Evolutionary conservation across 257 asterid species (phyloP).

Genomic region (Salvia rosmarinus): DNA sequence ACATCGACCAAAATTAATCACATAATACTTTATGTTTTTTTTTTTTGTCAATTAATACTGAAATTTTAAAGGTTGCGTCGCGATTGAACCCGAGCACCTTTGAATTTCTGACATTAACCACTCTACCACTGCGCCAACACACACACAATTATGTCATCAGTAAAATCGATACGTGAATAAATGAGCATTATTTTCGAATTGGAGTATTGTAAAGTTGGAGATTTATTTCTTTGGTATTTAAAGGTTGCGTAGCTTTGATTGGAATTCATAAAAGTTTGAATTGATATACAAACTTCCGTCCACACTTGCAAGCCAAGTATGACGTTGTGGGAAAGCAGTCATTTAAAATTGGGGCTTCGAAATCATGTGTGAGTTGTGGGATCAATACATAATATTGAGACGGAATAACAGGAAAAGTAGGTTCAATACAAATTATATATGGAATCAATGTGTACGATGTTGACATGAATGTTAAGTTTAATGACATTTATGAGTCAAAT

Average conservation of each 20-base stretch:
- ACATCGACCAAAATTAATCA: background rate
- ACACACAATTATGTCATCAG: background rate
- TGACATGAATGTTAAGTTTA: too few relatives aligned
- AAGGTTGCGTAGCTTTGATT: background rate
- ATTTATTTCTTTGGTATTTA: background rate
- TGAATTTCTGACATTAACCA: too few relatives aligned
- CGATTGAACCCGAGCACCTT: too few relatives aligned
- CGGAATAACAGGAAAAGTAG: background rate
- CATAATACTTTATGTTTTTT: too few relatives aligned
- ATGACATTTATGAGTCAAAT: background rate
- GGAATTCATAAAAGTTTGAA: background rate
- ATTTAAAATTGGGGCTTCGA: background rate
- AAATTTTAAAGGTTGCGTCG: too few relatives aligned
- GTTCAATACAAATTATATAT: background rate
- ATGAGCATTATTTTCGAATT: background rate
- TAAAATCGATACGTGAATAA: background rate
- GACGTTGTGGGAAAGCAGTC: background rate
- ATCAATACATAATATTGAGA: background rate
- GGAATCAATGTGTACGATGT: background rate
- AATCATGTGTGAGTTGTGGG: background rate
- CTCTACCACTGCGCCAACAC: too few relatives aligned
- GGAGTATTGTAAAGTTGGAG: background rate
- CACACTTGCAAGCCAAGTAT: conserved; percentile 34
- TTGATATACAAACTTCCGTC: conserved; percentile 15
- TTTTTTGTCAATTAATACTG: too few relatives aligned